Evolutionary conservation across 2,329 filamentous ascomycete species (phyloP), one percentile per base, ranked within the genome.

Genomic region (Cryoendolithus antarcticus): DNA sequence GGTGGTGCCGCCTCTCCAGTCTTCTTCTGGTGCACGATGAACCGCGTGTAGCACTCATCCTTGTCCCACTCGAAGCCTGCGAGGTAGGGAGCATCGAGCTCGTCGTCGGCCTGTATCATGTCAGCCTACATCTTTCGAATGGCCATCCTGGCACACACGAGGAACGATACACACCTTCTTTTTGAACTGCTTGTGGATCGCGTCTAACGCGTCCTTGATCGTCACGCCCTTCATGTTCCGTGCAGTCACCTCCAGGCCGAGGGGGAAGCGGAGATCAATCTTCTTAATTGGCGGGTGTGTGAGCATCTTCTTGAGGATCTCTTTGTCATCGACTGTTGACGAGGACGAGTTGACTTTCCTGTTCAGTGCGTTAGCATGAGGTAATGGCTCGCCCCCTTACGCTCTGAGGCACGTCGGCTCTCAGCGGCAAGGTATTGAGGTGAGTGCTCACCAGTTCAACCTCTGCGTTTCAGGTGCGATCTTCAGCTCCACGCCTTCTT

Each of bases 1-100:
- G 60, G 56, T 33, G 60, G 61, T 44, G 70, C 63, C 36, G 65
- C 65, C 13, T 72, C 71, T 44, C 75, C 76, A 52, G 81, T 73
- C 63, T 78, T 80, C 62, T 80, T 80, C 59, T 89, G 82, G 64
- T 91, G 86, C 47, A 95, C 86, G 54, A 93, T 70, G 56, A 96
- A 73, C 48, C 77, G 75, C 39, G 84, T 89, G 79, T 86, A 94
- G 58, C 78, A 86, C 64, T 93, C 85, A 52, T 93, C 82, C 61
- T 82, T 84, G 65, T 94, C 83, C 88, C 88, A 95, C 71, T 94
- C 86, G 68, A 96, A 95, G 50, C 89, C 89, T 55, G 80, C 80
- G 51, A 96, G 80, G 71, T 88, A 86, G 48, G 88, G 85, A 49
- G 75, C 71, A 40, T 89, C 83, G 45, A 96, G 72, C 62, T 95